These are phyloP conservation scores for Bothriochloa decipiens DNA, from an alignment of 176 grass and related monocot species.

Conservation along the genomic window DNA sequence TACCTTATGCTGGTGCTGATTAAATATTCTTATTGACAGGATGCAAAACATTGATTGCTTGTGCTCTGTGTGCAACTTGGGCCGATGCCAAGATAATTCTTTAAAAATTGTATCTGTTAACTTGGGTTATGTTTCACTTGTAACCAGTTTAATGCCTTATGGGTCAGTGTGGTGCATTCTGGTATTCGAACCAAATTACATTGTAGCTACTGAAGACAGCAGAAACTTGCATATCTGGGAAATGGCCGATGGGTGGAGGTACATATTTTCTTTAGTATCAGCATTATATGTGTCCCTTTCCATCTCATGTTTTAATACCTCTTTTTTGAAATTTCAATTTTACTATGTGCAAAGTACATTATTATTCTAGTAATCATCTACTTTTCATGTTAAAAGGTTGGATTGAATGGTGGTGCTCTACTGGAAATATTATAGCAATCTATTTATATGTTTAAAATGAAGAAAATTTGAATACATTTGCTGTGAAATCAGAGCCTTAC, in stretches of 20 bases:
- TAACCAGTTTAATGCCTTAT: slow-evolving; percentile 62
- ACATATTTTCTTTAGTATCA: slow-evolving; percentile 37
- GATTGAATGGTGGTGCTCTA: neutral
- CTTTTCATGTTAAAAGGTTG: slow-evolving; percentile 25
- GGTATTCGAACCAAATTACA: slow-evolving; percentile 77
- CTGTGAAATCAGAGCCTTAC: slow-evolving; percentile 1
- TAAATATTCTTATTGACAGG: slow-evolving; percentile 53
- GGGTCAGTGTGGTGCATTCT: slow-evolving; percentile 68
- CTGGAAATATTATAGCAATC: slow-evolving; percentile 14
- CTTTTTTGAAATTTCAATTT: neutral
- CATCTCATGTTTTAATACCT: neutral
- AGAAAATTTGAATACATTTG: neutral
- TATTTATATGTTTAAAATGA: slow-evolving; percentile 11
- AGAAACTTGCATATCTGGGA: slow-evolving; percentile 81
- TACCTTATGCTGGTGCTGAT: slow-evolving; percentile 40
- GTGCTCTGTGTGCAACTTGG: slow-evolving; percentile 64
- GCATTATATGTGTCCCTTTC: slow-evolving; percentile 5
- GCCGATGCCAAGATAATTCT: slow-evolving; percentile 58
- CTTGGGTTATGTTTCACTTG: slow-evolving; percentile 69
- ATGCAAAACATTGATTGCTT: slow-evolving; percentile 58
- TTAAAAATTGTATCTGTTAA: slow-evolving; percentile 71
- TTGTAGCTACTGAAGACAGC: slow-evolving; percentile 63
- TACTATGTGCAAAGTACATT: slow-evolving; percentile 6
- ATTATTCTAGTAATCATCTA: slow-evolving; percentile 13
- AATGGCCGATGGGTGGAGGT: slow-evolving; percentile 80